Evolutionary conservation across 2,329 filamentous ascomycete species (phyloP).

Genomic region (Sphaerulina musiva): DNA sequence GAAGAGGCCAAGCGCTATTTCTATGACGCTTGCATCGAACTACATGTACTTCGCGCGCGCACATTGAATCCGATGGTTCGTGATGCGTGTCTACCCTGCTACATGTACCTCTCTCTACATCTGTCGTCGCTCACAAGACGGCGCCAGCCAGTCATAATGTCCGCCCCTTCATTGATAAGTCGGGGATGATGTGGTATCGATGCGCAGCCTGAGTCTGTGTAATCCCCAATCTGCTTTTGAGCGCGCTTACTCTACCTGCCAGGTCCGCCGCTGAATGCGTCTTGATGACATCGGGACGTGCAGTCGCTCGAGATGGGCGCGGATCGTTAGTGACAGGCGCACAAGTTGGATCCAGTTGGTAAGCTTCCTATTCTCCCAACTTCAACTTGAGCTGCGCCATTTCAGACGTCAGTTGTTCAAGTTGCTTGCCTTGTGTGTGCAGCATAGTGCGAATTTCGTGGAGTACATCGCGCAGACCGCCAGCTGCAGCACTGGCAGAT

Average conservation of each 20-base stretch:
- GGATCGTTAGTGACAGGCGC: background rate
- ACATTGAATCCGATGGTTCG: background rate
- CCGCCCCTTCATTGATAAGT: conserved; percentile 4
- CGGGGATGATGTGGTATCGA: conserved; percentile 12
- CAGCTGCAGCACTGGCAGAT: conserved; percentile 41
- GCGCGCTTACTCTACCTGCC: conserved; percentile 7
- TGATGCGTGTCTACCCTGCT: conserved; percentile 1
- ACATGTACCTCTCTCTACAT: background rate
- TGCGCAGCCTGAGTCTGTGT: conserved; percentile 1
- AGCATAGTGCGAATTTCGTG: conserved; percentile 71
- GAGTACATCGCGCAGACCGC: conserved; percentile 59
- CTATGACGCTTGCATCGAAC: conserved; percentile 9
- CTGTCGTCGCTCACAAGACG: background rate
- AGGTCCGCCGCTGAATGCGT: conserved; percentile 5
- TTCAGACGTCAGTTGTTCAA: conserved; percentile 70
- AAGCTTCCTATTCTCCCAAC: conserved; percentile 22
- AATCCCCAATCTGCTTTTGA: conserved; percentile 3
- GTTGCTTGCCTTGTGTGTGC: conserved; percentile 68
- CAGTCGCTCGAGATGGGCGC: background rate
- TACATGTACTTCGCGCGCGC: background rate
- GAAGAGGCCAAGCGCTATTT: background rate
- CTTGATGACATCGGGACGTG: conserved; percentile 8
- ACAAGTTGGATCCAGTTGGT: conserved; percentile 3
- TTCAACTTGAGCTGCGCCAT: conserved; percentile 74
- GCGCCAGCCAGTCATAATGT: conserved; percentile 1